Percentiles rank a stretch among this genome's conserved stretches.
Evolutionary conservation across 1,284 basidiomycete genomes (phyloP).

Genomic region (Pseudomicrostroma phylloplanum): DNA sequence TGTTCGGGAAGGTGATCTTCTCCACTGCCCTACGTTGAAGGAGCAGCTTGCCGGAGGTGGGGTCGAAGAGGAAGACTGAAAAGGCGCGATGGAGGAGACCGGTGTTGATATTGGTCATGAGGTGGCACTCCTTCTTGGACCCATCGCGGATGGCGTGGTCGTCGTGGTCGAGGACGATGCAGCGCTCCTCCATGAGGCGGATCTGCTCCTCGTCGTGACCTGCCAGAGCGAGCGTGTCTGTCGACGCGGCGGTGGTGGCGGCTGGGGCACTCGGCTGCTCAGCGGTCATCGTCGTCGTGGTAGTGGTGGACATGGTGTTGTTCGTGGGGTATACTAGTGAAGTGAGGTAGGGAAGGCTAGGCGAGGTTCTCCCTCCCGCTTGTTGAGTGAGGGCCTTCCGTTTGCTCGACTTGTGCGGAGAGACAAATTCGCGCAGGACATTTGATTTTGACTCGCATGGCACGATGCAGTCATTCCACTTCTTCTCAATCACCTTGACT

Average conservation of each 20-base stretch:
- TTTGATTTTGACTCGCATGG: no score
- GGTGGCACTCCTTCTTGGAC: conserved; percentile 96
- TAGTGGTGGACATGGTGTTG: not conserved
- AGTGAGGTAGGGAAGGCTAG: no score
- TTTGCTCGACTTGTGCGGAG: no score
- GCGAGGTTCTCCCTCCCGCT: no score
- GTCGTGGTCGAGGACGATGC: conserved; percentile 86
- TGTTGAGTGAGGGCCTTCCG: no score
- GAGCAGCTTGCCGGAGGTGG: conserved; percentile 85
- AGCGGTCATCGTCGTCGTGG: not conserved
- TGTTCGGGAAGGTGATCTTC: conserved; percentile 98
- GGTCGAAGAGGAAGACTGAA: conserved; percentile 93
- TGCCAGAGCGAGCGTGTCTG: conserved; percentile 18
- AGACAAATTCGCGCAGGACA: no score
- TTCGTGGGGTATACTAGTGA: no score
- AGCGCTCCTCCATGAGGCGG: conserved; percentile 92
- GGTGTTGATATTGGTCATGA: conserved; percentile 88
- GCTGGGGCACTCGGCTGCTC: not conserved
- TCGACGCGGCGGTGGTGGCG: not conserved
- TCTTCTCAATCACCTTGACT: no score
- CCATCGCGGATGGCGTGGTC: conserved; percentile 60
- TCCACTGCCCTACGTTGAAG: conserved; percentile 89
- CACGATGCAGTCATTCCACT: no score
- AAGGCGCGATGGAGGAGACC: conserved; percentile 96
- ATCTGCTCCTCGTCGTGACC: conserved; percentile 54